phyloP scores from a whole-genome alignment of 306 rosid species.

The Fragaria vesca region DNA sequence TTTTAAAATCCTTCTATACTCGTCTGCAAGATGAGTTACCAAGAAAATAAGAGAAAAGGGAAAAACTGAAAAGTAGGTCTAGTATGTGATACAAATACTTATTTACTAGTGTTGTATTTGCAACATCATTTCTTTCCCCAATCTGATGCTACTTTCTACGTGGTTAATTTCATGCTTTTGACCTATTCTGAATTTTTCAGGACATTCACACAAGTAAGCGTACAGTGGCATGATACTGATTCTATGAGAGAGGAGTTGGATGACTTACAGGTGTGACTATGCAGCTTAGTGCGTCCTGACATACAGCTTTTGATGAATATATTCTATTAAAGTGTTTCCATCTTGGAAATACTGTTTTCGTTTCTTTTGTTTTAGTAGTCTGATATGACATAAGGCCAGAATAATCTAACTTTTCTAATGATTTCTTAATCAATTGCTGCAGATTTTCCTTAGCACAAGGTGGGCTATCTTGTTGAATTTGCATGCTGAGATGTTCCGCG shows the following conservation, averaged over 20 bases:
- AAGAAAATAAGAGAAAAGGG: neutral
- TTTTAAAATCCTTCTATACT: neutral
- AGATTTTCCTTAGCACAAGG: conserved; percentile 97
- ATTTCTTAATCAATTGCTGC: conserved; percentile 32
- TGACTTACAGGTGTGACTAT: conserved; percentile 73
- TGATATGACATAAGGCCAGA: conserved; percentile 15
- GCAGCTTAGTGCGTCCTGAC: conserved; percentile 4
- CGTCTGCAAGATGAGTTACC: neutral
- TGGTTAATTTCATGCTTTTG: conserved; percentile 20
- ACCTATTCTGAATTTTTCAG: conserved; percentile 39
- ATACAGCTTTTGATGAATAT: neutral
- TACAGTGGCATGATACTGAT: conserved; percentile 98
- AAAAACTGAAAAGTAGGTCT: neutral
- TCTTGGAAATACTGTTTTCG: neutral
- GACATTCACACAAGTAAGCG: conserved; percentile 97
- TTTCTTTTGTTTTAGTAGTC: neutral
- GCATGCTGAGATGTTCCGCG: conserved; percentile 99
- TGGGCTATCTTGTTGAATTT: conserved; percentile 97
- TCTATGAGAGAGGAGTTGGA: conserved; percentile 98
- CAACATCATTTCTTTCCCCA: neutral
- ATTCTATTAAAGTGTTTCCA: neutral
- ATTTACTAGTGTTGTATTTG: neutral
- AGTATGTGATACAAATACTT: neutral
- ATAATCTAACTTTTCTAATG: conserved; percentile 16
- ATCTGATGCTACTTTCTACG: neutral